phyloP scores from a whole-genome alignment of 2,329 filamentous ascomycete species.

The Xylaria sp. region DNA sequence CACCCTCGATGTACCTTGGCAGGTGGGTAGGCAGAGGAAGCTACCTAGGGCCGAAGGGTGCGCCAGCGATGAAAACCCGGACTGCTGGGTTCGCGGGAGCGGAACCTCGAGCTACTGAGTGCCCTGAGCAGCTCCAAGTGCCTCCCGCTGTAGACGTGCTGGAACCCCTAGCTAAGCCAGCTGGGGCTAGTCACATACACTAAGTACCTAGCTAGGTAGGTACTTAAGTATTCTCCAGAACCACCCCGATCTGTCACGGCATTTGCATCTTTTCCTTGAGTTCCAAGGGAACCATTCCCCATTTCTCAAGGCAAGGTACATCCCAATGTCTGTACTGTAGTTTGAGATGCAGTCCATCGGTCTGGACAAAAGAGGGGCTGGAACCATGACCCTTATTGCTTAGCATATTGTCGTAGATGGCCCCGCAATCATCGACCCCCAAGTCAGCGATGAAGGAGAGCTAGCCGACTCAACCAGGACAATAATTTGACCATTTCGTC shows the following conservation, averaged over 20 bases:
- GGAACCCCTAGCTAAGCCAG: no score
- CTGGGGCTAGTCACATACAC: no score
- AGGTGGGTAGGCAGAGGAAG: background rate
- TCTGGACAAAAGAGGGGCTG: slow-evolving; percentile 1
- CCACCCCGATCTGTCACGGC: slow-evolving; percentile 8
- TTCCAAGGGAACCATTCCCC: slow-evolving; percentile 13
- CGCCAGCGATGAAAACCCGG: slow-evolving; percentile 39
- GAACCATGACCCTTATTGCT: background rate
- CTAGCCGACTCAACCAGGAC: background rate
- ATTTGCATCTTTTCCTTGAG: slow-evolving; percentile 3
- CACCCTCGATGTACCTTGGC: slow-evolving; percentile 9
- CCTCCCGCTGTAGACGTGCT: background rate
- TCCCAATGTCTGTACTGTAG: background rate
- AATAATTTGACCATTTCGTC: background rate
- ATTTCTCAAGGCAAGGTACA: slow-evolving; percentile 1
- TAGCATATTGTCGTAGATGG: background rate
- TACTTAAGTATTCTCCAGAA: no score
- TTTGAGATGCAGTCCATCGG: slow-evolving; percentile 4
- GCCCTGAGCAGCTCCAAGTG: no score
- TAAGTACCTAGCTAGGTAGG: no score
- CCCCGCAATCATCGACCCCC: slow-evolving; percentile 1
- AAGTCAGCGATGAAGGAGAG: slow-evolving; percentile 4
- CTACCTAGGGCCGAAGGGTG: slow-evolving; percentile 22
- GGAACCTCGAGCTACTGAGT: slow-evolving; percentile 13
- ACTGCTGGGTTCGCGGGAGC: slow-evolving; percentile 28